Conservation (phyloP, 1,284 basidiomycete species). For the Stereum hirsutum region DNA sequence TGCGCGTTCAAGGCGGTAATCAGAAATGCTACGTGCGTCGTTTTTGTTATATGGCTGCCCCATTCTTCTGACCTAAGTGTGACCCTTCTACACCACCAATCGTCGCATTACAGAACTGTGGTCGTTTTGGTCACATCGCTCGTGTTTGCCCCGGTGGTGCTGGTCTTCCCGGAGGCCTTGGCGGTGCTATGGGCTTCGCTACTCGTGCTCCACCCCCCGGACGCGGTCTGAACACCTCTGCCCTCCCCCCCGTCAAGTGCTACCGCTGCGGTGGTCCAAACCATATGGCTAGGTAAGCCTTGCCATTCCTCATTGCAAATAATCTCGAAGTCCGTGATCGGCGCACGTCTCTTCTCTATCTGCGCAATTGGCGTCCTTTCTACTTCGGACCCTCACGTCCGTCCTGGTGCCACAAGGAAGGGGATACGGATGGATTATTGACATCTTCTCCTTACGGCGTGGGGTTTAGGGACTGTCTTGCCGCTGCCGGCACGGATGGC, state of each 20-base stretch:
- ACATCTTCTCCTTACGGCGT: not conserved
- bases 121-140: constrained; percentile 74
- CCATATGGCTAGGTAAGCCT: constrained; percentile 63
- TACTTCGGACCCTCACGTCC: too few species aligned
- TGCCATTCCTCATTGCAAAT: not conserved
- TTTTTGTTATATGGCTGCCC: too few species aligned
- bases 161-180: too few species aligned
- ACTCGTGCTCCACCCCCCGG: constrained; percentile 65
- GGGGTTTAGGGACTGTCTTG: constrained; percentile 62
- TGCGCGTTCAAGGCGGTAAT: constrained; percentile 55
- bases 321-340: too few species aligned
- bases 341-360: not conserved
- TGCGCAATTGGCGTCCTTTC: too few species aligned
- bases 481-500: constrained; percentile 49
- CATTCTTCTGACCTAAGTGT: not conserved
- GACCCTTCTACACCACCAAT: constrained; percentile 8
- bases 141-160: constrained; percentile 55
- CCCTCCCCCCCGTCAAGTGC: constrained; percentile 73
- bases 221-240: constrained; percentile 63
- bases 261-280: constrained; percentile 78
- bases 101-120: constrained; percentile 51
- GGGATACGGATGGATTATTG: too few species aligned
- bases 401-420: too few species aligned
- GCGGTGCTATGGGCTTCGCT: constrained; percentile 37
- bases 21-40: constrained; percentile 78